phyloP scores from a whole-genome alignment of 768 basidiomycete genomes.

The Trametes cubensis region DNA sequence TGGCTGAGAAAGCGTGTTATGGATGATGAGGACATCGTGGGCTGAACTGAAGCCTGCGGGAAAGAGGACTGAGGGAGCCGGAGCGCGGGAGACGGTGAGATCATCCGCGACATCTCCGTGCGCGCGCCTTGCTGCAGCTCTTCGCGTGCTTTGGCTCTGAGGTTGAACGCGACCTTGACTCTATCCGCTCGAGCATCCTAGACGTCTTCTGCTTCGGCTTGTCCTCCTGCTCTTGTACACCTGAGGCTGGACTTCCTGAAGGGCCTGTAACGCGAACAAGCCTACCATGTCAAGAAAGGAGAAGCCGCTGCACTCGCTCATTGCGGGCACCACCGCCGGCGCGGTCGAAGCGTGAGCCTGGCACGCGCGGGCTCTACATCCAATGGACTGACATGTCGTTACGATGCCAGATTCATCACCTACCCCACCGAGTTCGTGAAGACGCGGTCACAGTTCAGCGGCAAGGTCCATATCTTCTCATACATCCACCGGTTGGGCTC shows the following conservation, averaged over 20 bases:
- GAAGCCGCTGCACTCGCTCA: slow-evolving; percentile 81
- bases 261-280: background rate
- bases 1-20: background rate
- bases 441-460: slow-evolving; percentile 90
- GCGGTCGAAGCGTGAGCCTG: slow-evolving; percentile 85
- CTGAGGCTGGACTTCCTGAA: background rate
- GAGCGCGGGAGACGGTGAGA: slow-evolving; percentile 17
- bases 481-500: background rate
- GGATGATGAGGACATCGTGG: slow-evolving; percentile 12
- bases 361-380: background rate
- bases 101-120: slow-evolving; percentile 4
- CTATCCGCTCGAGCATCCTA: background rate
- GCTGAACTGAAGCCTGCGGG: background rate
- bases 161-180: background rate
- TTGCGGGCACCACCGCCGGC: slow-evolving; percentile 92
- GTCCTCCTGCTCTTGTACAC: background rate
- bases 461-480: slow-evolving; percentile 52
- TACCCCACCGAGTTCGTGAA: slow-evolving; percentile 94
- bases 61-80: background rate
- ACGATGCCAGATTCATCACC: slow-evolving; percentile 63
- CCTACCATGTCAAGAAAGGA: slow-evolving; percentile 67
- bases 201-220: no score
- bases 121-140: background rate
- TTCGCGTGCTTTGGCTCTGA: background rate
- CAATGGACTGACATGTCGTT: no score